Conservation (phyloP, 2,329 filamentous ascomycete species). For the Neonectria punicea region DNA sequence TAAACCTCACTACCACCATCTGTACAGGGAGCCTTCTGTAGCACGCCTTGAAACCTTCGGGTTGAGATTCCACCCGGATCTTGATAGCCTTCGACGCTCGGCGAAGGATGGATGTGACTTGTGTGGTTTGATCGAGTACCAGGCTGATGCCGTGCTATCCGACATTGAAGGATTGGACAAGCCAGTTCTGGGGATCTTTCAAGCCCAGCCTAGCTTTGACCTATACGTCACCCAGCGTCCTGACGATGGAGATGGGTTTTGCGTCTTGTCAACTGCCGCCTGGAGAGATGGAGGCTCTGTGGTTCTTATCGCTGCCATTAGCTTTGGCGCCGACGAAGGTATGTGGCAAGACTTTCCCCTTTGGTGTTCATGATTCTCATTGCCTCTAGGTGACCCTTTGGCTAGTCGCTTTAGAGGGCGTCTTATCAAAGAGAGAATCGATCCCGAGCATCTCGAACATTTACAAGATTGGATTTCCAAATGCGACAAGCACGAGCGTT, state of each 20-base stretch:
- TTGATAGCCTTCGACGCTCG: background rate
- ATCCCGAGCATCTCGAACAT: background rate
- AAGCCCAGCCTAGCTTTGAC: slow-evolving; percentile 1
- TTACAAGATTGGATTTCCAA: background rate
- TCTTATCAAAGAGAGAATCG: background rate
- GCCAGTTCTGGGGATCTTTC: background rate
- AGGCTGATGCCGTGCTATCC: background rate
- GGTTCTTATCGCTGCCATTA: too few relatives aligned
- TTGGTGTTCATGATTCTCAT: background rate
- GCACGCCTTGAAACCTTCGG: background rate
- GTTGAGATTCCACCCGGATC: background rate
- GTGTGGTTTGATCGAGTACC: background rate
- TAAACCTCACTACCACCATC: background rate
- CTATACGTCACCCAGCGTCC: slow-evolving; percentile 3
- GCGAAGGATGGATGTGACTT: background rate
- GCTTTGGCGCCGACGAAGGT: too few relatives aligned
- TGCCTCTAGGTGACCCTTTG: background rate
- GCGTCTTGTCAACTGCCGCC: too few relatives aligned
- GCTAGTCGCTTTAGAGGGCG: background rate
- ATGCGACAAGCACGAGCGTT: slow-evolving; percentile 10
- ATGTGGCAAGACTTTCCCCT: too few relatives aligned
- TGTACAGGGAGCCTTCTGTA: background rate
- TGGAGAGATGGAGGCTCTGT: too few relatives aligned
- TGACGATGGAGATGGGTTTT: too few relatives aligned
- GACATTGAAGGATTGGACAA: background rate